Base-by-base conservation (phyloP, 371 early-diverging fungal species). In the Mortierella sp. region DNA sequence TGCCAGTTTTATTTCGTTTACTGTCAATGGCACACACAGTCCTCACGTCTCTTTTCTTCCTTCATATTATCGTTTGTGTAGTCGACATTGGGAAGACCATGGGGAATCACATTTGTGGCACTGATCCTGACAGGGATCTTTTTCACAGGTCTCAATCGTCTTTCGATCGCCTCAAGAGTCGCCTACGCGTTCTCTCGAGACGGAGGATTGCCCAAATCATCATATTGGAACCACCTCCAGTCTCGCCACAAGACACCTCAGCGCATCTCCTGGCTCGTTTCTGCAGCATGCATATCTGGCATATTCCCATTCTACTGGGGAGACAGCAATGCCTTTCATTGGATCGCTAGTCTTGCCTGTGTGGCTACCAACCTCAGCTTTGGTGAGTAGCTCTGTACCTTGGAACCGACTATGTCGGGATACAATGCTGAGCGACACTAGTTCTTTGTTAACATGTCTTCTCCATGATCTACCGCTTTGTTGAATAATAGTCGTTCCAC, bases 261-360 rank as follows among this genome's bases (percentile, higher is more conserved):
- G 22, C 70, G 81, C 2, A 61, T 81, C 16, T 77, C 81, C 2
- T 81, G 81, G 81, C 24, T 81, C 10, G 77, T 77, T 0, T 22
- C 77, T 0, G 58, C 55, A 1, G 71, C 64, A 8, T 77, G 71
- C 48, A 71, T 77, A 48, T 73, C 74, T 4, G 64, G 77, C 6
- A 74, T 81, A 4, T 77, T 77, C 22, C 77, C 77, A 13, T 81
- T 81, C 65, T 81, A 73, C 48, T 81, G 77, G 81, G 81, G 81
- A 0, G 71, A 81, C n/a, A 31, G 64, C 4, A 61, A 66, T 24
- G 81, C 81, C 10, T 81, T 77, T 43, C 71, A 74, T 24, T 81
- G 77, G 81, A 77, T 81, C 22, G 70, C 77, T 1, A 74, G 77
- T 29, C 31, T 77, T 7, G 76, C 71, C 19, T 77, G 77, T 43